Conservation (phyloP, 768 basidiomycete genomes). For the Calocera viscosa region DNA sequence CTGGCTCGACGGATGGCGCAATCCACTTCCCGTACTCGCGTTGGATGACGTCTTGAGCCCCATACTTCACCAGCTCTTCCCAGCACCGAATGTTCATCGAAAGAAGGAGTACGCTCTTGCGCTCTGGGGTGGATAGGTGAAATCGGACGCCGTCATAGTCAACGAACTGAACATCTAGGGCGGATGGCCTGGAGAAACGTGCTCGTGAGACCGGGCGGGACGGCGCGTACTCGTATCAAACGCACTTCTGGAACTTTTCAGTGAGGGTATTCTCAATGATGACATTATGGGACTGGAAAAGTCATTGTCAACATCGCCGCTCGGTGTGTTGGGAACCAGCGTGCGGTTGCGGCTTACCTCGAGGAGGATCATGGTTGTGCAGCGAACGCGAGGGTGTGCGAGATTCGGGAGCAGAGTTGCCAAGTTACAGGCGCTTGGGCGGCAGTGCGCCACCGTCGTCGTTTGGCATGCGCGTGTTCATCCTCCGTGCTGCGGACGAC, state of each 20-base stretch:
- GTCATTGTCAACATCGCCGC: constrained; percentile 13
- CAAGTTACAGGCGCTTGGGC: neutral
- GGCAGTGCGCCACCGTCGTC: too few relatives aligned
- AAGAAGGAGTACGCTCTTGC: constrained; percentile 62
- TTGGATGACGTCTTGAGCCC: constrained; percentile 63
- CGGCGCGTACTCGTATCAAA: constrained; percentile 12
- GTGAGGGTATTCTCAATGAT: constrained; percentile 82
- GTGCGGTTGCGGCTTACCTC: constrained; percentile 42
- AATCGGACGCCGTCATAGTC: constrained; percentile 97
- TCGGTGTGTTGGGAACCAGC: constrained; percentile 5
- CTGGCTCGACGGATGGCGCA: constrained; percentile 56
- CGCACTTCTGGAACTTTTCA: constrained; percentile 78
- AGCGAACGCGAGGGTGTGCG: neutral
- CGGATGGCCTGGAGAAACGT: constrained; percentile 52
- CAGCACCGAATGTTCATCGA: constrained; percentile 98
- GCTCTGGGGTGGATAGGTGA: constrained; percentile 76
- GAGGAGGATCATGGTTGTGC: constrained; percentile 59
- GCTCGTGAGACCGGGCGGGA: constrained; percentile 15
- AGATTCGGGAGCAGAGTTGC: neutral
- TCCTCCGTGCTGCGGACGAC: too few relatives aligned
- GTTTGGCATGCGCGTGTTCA: too few relatives aligned
- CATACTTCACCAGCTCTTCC: constrained; percentile 81
- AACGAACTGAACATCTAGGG: constrained; percentile 90
- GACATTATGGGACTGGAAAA: constrained; percentile 59
- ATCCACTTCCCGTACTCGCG: constrained; percentile 74